Base-by-base conservation (phyloP, 768 basidiomycete genomes). In the Suillus subaureus region DNA sequence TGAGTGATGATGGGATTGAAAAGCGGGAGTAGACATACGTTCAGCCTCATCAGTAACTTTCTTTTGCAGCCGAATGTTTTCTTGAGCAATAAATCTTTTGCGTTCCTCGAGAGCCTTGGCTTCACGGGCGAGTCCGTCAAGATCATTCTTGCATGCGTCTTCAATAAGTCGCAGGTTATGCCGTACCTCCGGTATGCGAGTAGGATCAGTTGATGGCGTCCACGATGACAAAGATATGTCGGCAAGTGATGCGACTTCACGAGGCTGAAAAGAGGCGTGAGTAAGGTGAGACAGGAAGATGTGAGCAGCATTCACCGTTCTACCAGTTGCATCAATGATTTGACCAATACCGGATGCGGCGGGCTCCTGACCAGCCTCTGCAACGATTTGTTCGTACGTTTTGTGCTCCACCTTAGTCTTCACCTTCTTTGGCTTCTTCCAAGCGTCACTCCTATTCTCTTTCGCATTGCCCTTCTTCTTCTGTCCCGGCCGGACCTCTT, bases 381-480 rank as follows among this genome's bases (percentile, higher is more conserved):
- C 91, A 61, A 99, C 75, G 62, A 99, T 93, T 77, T 99, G 88
- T 77, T 99, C 97, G 74, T 98, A 99, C 0, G 96, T 95, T 83
- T 97, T 97, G 81, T 98, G 96, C 74, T 94, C 89, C 40, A 96
- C 81, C 77, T 88, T 94, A 26, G 85, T 88, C 79, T 94, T 97
- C 63, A 88, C 83, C 75, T 91, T 96, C 83, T 87, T 92, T 8
- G 92, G 87, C 66, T 86, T 86, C 79, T 91, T 96, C 96, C 96
- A 97, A 6, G 84, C 84, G 66, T 95, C 90, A 18, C 91, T 84
- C 72, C 87, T 81, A 70, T 90, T 87, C 62, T 82, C 82, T 70
- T 87, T 87, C 72, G 83, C 87, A 63, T 80, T 82, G 80, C 78
- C 70, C 43, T 58, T 75, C 61, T 62, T 66, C 39, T 52, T 75